phyloP scores from a whole-genome alignment of 305 asterid species.

The Solanum hybrid region DNA sequence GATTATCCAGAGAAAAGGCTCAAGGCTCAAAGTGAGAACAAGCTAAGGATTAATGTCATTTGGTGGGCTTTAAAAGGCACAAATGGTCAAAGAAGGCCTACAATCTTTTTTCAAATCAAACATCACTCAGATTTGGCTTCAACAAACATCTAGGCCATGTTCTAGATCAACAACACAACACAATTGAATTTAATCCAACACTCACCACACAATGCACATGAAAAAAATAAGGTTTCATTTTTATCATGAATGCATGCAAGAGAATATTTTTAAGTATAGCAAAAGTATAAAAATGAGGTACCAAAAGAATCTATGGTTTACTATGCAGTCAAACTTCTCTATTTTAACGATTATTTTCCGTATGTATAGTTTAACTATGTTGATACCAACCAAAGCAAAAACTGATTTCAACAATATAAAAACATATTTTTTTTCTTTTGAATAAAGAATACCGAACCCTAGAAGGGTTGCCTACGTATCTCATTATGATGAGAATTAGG shows the following conservation, averaged over 20 bases:
- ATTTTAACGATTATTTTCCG: too few relatives aligned
- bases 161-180: not conserved
- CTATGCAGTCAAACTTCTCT: not conserved
- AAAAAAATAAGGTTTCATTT: not conserved
- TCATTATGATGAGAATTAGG: not conserved
- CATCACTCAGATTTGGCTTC: not conserved
- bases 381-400: not conserved
- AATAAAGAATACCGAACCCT: not conserved
- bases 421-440: not conserved
- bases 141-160: not conserved
- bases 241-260: not conserved
- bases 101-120: not conserved
- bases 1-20: not conserved
- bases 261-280: not conserved
- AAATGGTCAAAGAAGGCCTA: not conserved
- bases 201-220: not conserved
- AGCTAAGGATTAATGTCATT: not conserved
- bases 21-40: not conserved
- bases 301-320: not conserved
- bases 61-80: not conserved
- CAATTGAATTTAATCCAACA: not conserved
- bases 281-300: not conserved
- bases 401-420: not conserved
- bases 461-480: not conserved
- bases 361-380: not conserved